phyloP scores from a whole-genome alignment of 108 stramenopile genomes.

The Mayamaea pseudoterrestris region DNA sequence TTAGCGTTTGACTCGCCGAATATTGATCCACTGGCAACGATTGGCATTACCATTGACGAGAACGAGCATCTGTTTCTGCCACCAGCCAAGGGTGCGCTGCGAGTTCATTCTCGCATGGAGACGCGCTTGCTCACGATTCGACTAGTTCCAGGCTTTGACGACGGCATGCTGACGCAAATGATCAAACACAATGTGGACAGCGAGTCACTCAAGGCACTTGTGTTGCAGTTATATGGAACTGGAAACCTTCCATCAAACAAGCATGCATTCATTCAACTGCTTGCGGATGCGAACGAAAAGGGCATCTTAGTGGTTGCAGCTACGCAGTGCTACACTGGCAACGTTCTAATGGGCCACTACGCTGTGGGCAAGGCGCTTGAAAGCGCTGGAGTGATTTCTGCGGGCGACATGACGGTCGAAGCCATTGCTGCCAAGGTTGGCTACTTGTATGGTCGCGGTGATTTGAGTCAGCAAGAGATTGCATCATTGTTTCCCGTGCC shows the following conservation, averaged over 20 bases:
- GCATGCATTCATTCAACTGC: conserved; percentile 49
- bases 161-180: conserved; percentile 48
- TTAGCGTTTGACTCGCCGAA: conserved; percentile 94
- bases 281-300: conserved; percentile 48
- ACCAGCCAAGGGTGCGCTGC: conserved; percentile 60
- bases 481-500: conserved; percentile 51
- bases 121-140: conserved; percentile 74
- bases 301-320: conserved; percentile 84
- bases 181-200: conserved; percentile 32
- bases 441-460: conserved; percentile 79
- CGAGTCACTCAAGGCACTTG: conserved; percentile 40
- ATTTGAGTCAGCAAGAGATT: conserved; percentile 41
- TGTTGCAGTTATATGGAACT: conserved; percentile 93
- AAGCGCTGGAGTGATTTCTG: conserved; percentile 75
- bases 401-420: conserved; percentile 94
- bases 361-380: conserved; percentile 76
- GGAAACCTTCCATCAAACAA: conserved; percentile 85
- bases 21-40: conserved; percentile 78
- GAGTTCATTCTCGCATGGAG: conserved; percentile 83
- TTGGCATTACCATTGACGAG: conserved; percentile 79
- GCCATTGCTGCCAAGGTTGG: conserved; percentile 82
- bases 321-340: conserved; percentile 87
- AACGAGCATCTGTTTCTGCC: conserved; percentile 60
- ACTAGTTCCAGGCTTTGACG: conserved; percentile 92
- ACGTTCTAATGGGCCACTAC: conserved; percentile 83